phyloP scores from a whole-genome alignment of 2,329 filamentous ascomycete species.

The Fusarium nurragi region DNA sequence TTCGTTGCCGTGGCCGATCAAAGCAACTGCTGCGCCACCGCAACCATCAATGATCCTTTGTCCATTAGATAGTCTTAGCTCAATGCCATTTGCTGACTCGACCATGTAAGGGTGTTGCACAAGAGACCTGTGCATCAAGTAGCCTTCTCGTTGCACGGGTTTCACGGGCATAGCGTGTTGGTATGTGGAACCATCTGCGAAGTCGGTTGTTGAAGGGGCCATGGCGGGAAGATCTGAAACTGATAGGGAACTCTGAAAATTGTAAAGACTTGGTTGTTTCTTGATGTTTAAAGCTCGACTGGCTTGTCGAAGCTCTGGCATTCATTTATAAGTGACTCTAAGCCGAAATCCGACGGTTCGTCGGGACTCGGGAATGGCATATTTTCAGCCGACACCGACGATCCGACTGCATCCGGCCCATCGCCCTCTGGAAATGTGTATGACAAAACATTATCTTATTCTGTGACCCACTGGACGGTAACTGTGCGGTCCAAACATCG shows the following conservation, averaged over 20 bases:
- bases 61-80: neutral
- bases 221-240: neutral
- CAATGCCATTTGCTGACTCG: neutral
- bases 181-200: neutral
- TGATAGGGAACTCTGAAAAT: neutral
- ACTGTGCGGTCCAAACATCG: neutral
- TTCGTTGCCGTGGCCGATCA: constrained; percentile 6
- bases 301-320: neutral
- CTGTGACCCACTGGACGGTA: neutral
- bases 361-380: constrained; percentile 22
- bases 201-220: constrained; percentile 1
- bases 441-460: constrained; percentile 1
- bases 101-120: constrained; percentile 22
- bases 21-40: constrained; percentile 7
- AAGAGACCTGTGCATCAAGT: constrained; percentile 18
- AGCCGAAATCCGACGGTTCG: constrained; percentile 20
- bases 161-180: neutral
- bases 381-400: constrained; percentile 15
- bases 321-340: constrained; percentile 10
- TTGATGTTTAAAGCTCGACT: rapidly evolving
- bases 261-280: rapidly evolving
- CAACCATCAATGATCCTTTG: constrained; percentile 16
- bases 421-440: neutral
- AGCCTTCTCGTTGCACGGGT: neutral
- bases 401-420: constrained; percentile 12